These are phyloP conservation scores for Adansonia grandidieri DNA, from an alignment of 441 rosid species.

Conservation along the genomic window DNA sequence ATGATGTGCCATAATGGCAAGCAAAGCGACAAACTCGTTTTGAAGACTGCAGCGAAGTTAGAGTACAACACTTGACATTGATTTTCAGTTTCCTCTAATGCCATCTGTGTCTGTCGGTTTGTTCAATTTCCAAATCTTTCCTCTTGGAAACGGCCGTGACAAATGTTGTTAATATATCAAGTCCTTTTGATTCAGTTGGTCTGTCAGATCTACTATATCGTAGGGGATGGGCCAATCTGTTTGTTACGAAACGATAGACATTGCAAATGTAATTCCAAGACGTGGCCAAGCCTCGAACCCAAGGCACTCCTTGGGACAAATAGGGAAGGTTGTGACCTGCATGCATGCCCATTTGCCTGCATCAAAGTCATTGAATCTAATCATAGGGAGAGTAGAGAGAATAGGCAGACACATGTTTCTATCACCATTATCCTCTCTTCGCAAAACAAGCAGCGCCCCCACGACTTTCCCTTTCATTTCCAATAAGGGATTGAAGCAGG, in stretches of 20 bases:
- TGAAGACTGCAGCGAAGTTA: constrained; percentile 9
- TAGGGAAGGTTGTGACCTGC: not conserved
- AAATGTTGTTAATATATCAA: not conserved
- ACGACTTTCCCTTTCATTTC: too few species aligned
- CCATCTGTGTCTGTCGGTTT: constrained; percentile 32
- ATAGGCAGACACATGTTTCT: not conserved
- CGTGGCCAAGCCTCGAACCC: constrained; percentile 32
- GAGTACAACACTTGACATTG: constrained; percentile 21
- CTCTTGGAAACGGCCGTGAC: not conserved
- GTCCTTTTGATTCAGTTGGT: not conserved
- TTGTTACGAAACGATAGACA: not conserved
- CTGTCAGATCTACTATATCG: not conserved
- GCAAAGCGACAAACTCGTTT: not conserved
- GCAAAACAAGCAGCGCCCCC: too few species aligned
- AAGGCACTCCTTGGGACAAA: not conserved
- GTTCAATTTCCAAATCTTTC: not conserved
- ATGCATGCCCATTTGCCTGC: too few species aligned
- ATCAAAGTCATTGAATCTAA: constrained; percentile 7
- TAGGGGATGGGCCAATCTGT: not conserved
- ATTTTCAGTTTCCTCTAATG: constrained; percentile 1
- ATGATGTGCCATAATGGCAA: constrained; percentile 9
- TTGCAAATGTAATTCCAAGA: not conserved
- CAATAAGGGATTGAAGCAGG: too few species aligned
- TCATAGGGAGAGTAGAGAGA: not conserved
- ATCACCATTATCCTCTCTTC: too few species aligned